These are phyloP conservation scores for Eucalyptus paniculata DNA, from an alignment of 345 rosid species.

Conservation along the genomic window DNA sequence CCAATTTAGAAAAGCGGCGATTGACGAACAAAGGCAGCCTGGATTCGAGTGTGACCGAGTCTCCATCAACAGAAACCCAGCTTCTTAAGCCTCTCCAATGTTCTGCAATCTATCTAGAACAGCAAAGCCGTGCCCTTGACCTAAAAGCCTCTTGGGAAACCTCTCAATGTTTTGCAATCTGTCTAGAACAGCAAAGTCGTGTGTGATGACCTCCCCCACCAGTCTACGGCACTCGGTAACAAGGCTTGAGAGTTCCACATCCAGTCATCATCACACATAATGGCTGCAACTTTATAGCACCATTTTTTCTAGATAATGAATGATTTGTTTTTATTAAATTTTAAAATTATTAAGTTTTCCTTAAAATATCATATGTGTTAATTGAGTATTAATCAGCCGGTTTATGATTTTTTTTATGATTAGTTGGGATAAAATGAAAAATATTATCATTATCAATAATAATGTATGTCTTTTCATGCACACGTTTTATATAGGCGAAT, in stretches of 20 bases:
- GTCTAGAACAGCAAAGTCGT: background rate
- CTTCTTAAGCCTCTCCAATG: background rate
- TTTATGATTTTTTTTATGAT: too few species aligned
- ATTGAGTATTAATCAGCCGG: too few species aligned
- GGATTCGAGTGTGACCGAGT: rapidly evolving
- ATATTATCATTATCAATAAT: too few species aligned
- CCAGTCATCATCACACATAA: background rate
- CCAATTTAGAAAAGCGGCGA: background rate
- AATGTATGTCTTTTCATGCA: too few species aligned
- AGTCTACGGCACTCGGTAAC: background rate
- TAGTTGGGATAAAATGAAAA: too few species aligned
- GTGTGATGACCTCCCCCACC: background rate
- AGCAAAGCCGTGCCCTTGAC: background rate
- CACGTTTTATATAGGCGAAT: too few species aligned
- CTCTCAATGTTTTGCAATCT: background rate
- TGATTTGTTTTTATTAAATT: too few species aligned
- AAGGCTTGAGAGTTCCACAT: background rate
- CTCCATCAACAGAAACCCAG: background rate
- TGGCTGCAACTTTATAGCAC: background rate
- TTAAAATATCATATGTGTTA: rapidly evolving
- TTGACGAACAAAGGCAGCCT: background rate
- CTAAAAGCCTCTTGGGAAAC: too few species aligned
- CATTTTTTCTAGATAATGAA: rapidly evolving
- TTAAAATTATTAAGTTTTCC: too few species aligned
- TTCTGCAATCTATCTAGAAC: background rate